Evolutionary conservation across 129 eudicot species (phyloP), one percentile per base, ranked within the genome.

Genomic region (carrot (Daucus carota)): DNA sequence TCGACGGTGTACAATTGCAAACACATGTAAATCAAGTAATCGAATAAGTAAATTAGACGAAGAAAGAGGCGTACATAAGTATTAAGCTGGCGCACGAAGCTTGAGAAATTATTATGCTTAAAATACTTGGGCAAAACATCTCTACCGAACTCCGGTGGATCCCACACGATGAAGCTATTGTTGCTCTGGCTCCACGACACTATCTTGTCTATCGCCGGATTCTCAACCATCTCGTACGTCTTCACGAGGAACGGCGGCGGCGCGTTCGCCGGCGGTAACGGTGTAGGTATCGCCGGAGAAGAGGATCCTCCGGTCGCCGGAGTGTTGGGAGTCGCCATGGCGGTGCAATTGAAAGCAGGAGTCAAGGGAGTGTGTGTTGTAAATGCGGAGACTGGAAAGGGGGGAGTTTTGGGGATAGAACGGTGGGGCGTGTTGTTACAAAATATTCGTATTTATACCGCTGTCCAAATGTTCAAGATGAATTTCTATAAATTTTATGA

Each of bases 131-230:
- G 74, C 33, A 71, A 43, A 42, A 71, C 52, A 14, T 41, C 52
- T 22, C 71, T n/a, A 22, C 76, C 76, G 33, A 79, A 79, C 77
- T 79, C 82, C 24, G 77, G 82, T 41, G 72, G 82, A 70, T 79
- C 68, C 82, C 82, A 79, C n/a, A 79, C 82, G 73, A 79, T 29
- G 73, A 79, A 79, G 36, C 82, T 79, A 50, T 79, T 79, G 69
- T 79, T 73, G 0, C 47, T 43, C 1, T 45, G 6, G 31, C 82
- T 73, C 82, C 82, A 79, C 8, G 82, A 79, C 26, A 79, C 82
- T 4, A 79, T 73, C 29, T 75, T 34, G 62, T 79, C 82, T 5
- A 77, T 79, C 14, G 77, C 52, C 22, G 82, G 73, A 62, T 79
- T 77, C 11, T 79, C 73, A 43, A 79, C 82, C 82, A 79, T 79